Percentiles rank a stretch among this genome's conserved stretches.
Conservation (phyloP, 2,329 filamentous ascomycete genomes). For the Neopestalotiopsis clavispora region DNA sequence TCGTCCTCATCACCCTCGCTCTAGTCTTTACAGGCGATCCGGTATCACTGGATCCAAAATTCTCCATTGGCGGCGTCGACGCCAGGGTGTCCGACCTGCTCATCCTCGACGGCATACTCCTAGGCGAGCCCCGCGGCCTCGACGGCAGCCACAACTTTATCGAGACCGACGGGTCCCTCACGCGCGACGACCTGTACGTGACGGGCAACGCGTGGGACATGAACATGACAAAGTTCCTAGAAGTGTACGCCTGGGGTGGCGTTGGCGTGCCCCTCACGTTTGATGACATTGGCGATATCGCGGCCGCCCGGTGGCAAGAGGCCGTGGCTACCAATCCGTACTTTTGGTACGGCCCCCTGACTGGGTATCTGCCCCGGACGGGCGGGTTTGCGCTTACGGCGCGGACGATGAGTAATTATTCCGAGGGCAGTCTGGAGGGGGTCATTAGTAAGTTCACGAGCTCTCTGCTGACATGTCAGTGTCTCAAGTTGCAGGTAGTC, state of each 20-base stretch:
- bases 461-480: background rate
- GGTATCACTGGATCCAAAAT: conserved; percentile 49
- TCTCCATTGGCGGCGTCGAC: conserved; percentile 55
- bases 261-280: conserved; percentile 40
- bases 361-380: conserved; percentile 50
- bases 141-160: conserved; percentile 57
- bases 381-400: conserved; percentile 54
- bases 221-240: conserved; percentile 54
- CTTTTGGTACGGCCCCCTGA: conserved; percentile 57
- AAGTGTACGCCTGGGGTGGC: conserved; percentile 45
- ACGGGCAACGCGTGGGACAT: conserved; percentile 53
- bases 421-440: conserved; percentile 20
- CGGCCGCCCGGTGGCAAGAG: conserved; percentile 47
- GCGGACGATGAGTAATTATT: conserved; percentile 48
- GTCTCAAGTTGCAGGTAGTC: background rate
- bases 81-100: conserved; percentile 36
- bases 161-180: conserved; percentile 56
- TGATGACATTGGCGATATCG: conserved; percentile 45
- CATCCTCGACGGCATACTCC: conserved; percentile 42
- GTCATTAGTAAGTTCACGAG: background rate
- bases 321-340: conserved; percentile 53
- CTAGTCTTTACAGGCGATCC: conserved; percentile 53
- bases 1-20: conserved; percentile 46
- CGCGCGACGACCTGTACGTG: conserved; percentile 55
- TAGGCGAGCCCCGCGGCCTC: conserved; percentile 50